Conservation (phyloP, 139 green algal genomes). For the Marvania coccoides region DNA sequence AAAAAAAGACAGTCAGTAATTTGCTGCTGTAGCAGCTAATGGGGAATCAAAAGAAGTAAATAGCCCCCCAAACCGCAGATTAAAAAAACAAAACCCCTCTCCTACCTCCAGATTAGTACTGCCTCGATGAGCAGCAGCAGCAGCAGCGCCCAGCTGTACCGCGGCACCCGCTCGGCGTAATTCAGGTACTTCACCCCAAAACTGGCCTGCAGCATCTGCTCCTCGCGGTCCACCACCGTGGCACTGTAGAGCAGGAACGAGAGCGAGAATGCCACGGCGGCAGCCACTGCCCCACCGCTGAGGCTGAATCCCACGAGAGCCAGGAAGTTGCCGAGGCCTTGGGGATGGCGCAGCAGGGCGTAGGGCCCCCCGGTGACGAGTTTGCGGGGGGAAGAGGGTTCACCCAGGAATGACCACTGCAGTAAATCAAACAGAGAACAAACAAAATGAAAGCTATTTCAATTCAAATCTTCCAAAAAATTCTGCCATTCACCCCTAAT, state of each 20-base stretch:
- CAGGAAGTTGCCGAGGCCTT: conserved; percentile 28
- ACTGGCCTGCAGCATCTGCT: conserved; percentile 21
- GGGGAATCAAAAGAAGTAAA: too few relatives aligned
- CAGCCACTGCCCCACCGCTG: conserved; percentile 17
- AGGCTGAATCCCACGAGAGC: conserved; percentile 25
- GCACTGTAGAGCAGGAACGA: conserved; percentile 20
- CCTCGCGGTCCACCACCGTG: conserved; percentile 15
- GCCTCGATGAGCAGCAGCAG: conserved; percentile 18
- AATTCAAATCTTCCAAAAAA: too few relatives aligned
- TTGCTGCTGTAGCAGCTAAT: too few relatives aligned
- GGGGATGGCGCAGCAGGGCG: conserved; percentile 25
- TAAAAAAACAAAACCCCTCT: too few relatives aligned
- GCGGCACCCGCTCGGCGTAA: not conserved
- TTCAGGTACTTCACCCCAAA: conserved; percentile 14
- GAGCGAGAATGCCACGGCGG: conserved; percentile 4
- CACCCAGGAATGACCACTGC: conserved; percentile 24
- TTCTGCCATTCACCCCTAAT: too few relatives aligned
- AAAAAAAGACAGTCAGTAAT: too few relatives aligned
- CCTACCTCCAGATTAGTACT: conserved; percentile 19
- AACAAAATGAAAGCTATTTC: too few relatives aligned
- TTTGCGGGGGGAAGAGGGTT: conserved; percentile 6
- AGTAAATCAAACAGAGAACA: not conserved
- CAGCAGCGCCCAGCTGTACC: conserved; percentile 3
- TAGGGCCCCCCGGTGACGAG: conserved; percentile 20
- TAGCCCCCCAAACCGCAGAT: too few relatives aligned